phyloP scores from a whole-genome alignment of 768 basidiomycete genomes.

The Amanita pallidorosea region DNA sequence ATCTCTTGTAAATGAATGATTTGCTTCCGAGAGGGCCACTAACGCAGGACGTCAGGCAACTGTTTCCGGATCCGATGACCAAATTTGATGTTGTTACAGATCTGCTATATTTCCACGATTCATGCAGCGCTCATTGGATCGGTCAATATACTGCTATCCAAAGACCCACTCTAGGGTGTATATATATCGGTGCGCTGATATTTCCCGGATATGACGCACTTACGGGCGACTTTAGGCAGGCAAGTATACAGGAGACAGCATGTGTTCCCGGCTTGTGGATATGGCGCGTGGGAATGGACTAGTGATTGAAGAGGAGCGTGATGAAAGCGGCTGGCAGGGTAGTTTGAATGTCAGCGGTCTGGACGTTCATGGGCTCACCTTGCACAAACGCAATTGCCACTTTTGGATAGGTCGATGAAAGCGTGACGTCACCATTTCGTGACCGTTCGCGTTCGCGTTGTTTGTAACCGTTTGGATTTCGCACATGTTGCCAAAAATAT shows the following conservation, averaged over 20 bases:
- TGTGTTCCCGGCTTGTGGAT: conserved; percentile 44
- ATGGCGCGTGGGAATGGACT: conserved; percentile 30
- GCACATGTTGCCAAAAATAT: not conserved
- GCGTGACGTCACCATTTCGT: conserved; percentile 5
- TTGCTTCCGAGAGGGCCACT: not conserved
- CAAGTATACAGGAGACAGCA: conserved; percentile 41
- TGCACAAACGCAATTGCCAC: conserved; percentile 48
- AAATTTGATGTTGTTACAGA: conserved; percentile 56
- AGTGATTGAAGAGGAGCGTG: conserved; percentile 32
- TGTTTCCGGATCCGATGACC: conserved; percentile 9
- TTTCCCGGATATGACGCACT: not conserved
- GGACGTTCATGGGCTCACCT: conserved; percentile 31
- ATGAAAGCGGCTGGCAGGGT: conserved; percentile 37
- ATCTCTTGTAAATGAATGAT: conserved; percentile 33
- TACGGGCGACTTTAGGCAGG: conserved; percentile 30
- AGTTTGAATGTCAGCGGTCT: conserved; percentile 33
- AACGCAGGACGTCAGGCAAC: conserved; percentile 8
- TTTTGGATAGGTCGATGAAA: conserved; percentile 51
- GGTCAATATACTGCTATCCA: conserved; percentile 35
- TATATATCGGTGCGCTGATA: conserved; percentile 39
- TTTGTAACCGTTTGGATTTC: conserved; percentile 1
- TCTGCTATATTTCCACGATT: conserved; percentile 56
- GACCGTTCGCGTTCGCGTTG: conserved; percentile 9
- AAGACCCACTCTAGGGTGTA: conserved; percentile 26
- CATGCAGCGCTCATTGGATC: conserved; percentile 48